These are phyloP conservation scores for Marasmius fiardii DNA, from an alignment of 1,284 basidiomycete genomes.

Conservation along the genomic window DNA sequence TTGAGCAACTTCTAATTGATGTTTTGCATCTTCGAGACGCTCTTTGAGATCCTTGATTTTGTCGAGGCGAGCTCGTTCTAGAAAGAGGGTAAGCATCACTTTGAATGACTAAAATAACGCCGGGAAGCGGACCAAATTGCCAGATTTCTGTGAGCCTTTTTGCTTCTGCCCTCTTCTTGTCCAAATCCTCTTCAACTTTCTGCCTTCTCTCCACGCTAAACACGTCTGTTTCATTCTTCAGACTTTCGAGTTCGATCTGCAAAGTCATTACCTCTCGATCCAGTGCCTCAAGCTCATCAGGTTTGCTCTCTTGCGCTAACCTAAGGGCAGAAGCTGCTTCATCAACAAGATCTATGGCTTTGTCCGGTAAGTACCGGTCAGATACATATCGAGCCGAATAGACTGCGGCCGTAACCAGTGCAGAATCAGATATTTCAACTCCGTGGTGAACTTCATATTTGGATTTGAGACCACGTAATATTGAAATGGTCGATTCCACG, in stretches of 20 bases:
- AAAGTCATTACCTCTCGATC: constrained; percentile 84
- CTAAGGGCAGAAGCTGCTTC: constrained; percentile 88
- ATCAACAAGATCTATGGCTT: constrained; percentile 88
- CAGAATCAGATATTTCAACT: constrained; percentile 85
- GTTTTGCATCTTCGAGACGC: constrained; percentile 79
- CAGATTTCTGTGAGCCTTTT: constrained; percentile 64
- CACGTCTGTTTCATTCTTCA: constrained; percentile 86
- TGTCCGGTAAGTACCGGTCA: constrained; percentile 86
- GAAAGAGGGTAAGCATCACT: background rate
- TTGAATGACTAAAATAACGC: background rate
- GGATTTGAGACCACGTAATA: constrained; percentile 82
- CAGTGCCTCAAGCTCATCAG: constrained; percentile 80
- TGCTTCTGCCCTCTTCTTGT: constrained; percentile 59
- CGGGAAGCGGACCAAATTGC: constrained; percentile 54
- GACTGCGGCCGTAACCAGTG: constrained; percentile 86
- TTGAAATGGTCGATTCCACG: constrained; percentile 84
- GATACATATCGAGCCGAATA: constrained; percentile 83
- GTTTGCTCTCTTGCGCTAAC: constrained; percentile 89
- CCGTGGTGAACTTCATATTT: constrained; percentile 91
- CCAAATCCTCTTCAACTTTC: constrained; percentile 65
- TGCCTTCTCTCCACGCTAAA: constrained; percentile 72
- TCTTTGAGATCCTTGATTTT: constrained; percentile 78
- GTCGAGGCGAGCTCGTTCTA: constrained; percentile 75
- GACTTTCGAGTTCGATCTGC: constrained; percentile 87
- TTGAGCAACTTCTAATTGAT: constrained; percentile 86